A percentile compares a stretch with the other conserved stretches of the same genome.
Conservation (phyloP, 1,284 basidiomycete genomes). For the Moniliophthora roreri region DNA sequence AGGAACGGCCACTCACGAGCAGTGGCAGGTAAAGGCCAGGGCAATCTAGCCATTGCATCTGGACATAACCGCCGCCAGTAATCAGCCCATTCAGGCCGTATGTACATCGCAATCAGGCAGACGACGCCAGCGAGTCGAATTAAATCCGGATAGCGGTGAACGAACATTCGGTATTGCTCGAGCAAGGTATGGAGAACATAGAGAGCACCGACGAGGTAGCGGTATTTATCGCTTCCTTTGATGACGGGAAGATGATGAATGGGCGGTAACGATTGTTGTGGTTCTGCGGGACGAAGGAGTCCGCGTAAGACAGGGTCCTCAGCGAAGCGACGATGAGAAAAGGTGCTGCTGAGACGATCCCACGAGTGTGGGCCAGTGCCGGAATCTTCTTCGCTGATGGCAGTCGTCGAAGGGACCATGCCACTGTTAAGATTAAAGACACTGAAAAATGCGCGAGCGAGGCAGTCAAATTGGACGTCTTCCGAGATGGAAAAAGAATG, state of each 20-base stretch:
- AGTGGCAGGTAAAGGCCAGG: slow-evolving; percentile 52
- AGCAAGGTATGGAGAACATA: slow-evolving; percentile 77
- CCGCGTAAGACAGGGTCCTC: slow-evolving; percentile 56
- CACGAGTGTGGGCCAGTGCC: slow-evolving; percentile 31
- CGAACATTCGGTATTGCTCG: slow-evolving; percentile 63
- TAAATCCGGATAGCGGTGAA: slow-evolving; percentile 56
- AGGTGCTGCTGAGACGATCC: slow-evolving; percentile 31
- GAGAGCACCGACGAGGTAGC: slow-evolving; percentile 50
- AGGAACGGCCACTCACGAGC: slow-evolving; percentile 36
- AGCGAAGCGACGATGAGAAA: slow-evolving; percentile 44
- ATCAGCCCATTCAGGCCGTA: slow-evolving; percentile 82
- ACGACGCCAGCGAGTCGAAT: slow-evolving; percentile 64
- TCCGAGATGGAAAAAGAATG: slow-evolving; percentile 39
- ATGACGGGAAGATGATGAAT: slow-evolving; percentile 15
- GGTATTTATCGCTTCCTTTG: slow-evolving; percentile 27
- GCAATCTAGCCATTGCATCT: slow-evolving; percentile 38
- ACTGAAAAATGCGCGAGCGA: slow-evolving; percentile 49
- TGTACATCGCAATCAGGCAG: slow-evolving; percentile 61
- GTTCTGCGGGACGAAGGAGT: slow-evolving; percentile 40
- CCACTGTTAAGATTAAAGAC: slow-evolving; percentile 44
- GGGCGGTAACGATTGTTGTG: slow-evolving; percentile 21
- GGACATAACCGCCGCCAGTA: slow-evolving; percentile 84
- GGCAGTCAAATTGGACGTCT: slow-evolving; percentile 56
- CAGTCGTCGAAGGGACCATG: slow-evolving; percentile 1
- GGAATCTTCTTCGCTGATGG: slow-evolving; percentile 17